Conservation (phyloP, 306 rosid genomes). For the Quercus berberidifolia region DNA sequence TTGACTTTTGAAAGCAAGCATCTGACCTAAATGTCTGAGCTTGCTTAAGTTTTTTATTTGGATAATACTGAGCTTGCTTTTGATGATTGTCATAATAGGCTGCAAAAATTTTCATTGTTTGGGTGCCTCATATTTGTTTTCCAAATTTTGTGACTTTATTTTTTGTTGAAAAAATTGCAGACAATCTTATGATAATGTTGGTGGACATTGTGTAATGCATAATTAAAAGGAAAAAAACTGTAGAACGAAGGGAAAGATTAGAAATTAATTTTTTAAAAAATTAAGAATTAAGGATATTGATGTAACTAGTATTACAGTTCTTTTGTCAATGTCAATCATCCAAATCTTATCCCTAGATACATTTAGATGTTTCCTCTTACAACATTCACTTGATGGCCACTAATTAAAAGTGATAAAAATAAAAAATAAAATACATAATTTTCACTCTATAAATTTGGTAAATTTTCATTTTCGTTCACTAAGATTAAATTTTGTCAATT, state of each 20-base stretch:
- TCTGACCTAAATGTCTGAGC: not conserved
- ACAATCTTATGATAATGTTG: not conserved
- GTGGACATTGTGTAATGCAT: not conserved
- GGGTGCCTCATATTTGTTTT: not conserved
- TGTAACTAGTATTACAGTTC: not conserved
- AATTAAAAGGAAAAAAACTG: too few relatives aligned
- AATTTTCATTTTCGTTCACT: too few relatives aligned
- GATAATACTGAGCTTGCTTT: not conserved
- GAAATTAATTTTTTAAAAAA: not conserved
- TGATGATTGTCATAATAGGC: not conserved
- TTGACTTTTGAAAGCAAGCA: conserved; percentile 37
- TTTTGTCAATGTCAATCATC: not conserved
- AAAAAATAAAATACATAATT: too few relatives aligned
- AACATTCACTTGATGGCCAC: too few relatives aligned
- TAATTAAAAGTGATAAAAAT: too few relatives aligned
- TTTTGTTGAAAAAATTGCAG: not conserved
- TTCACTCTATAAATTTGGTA: too few relatives aligned
- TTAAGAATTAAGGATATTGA: too few relatives aligned
- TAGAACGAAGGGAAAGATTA: not conserved
- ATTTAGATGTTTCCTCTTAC: too few relatives aligned
- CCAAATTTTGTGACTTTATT: too few relatives aligned
- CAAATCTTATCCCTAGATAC: too few relatives aligned
- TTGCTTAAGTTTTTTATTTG: not conserved
- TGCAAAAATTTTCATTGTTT: not conserved
- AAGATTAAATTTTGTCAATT: too few relatives aligned